phyloP scores from a whole-genome alignment of 1,284 basidiomycete species.

The Rhodofomes roseus region DNA sequence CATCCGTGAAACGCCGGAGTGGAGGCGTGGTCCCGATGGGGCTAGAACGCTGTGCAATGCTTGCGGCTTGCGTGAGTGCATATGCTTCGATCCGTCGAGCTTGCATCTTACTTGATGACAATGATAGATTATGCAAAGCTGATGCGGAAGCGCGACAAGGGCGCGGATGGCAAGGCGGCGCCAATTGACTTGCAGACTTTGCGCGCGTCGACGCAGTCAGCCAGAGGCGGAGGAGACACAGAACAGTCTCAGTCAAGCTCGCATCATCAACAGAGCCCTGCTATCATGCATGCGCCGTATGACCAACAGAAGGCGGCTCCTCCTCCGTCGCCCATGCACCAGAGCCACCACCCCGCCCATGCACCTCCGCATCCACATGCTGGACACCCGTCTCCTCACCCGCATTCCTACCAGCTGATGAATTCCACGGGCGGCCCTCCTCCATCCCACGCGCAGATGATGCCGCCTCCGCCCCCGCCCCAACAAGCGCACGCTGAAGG shows the following conservation, averaged over 20 bases:
- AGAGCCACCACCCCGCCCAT: slow-evolving; percentile 17
- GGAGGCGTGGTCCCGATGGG: slow-evolving; percentile 76
- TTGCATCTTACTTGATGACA: slow-evolving; percentile 5
- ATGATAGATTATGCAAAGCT: slow-evolving; percentile 71
- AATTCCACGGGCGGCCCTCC: slow-evolving; percentile 15
- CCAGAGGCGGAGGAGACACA: slow-evolving; percentile 30
- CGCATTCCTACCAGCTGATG: slow-evolving; percentile 28
- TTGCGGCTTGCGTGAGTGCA: slow-evolving; percentile 71
- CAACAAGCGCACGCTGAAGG: slow-evolving; percentile 22
- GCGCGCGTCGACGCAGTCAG: slow-evolving; percentile 61
- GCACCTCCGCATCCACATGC: slow-evolving; percentile 11
- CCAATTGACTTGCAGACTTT: slow-evolving; percentile 71
- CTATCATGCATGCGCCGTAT: slow-evolving; percentile 13
- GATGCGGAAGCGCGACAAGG: slow-evolving; percentile 69
- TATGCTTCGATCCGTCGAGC: slow-evolving; percentile 10
- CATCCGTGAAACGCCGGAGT: slow-evolving; percentile 81
- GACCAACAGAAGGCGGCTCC: slow-evolving; percentile 17
- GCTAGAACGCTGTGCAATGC: slow-evolving; percentile 79
- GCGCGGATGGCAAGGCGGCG: slow-evolving; percentile 46
- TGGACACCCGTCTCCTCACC: slow-evolving; percentile 6
- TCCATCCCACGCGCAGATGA: slow-evolving; percentile 40
- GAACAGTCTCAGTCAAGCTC: slow-evolving; percentile 13
- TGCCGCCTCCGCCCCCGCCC: slow-evolving; percentile 31
- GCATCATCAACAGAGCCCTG: slow-evolving; percentile 14
- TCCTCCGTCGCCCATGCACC: slow-evolving; percentile 14